These are phyloP conservation scores for Stephania cephalantha DNA, from an alignment of 164 flowering plant species.

Conservation along the genomic window DNA sequence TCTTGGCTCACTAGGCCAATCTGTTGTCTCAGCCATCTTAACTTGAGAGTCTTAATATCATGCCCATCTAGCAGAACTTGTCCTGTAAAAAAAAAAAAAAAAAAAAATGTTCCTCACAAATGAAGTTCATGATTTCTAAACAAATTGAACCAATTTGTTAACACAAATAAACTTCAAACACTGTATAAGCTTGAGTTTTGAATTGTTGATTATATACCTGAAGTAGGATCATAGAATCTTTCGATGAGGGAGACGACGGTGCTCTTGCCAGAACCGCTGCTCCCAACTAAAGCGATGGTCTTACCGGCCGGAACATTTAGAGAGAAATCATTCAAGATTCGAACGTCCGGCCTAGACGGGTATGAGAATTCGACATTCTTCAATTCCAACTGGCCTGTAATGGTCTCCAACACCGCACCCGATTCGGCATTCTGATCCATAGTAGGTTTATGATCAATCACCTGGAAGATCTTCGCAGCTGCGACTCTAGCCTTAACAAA, in stretches of 20 bases:
- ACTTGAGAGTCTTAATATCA: constrained; percentile 69
- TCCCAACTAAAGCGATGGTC: constrained; percentile 84
- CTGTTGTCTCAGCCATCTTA: constrained; percentile 93
- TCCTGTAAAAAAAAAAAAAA: constrained; percentile 36
- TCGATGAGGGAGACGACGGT: constrained; percentile 89
- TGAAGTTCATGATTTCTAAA: constrained; percentile 9
- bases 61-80: constrained; percentile 86
- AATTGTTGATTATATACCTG: constrained; percentile 35
- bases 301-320: constrained; percentile 72
- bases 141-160: neutral
- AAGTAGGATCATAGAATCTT: constrained; percentile 78
- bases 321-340: constrained; percentile 51
- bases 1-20: constrained; percentile 98
- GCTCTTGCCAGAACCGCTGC: constrained; percentile 95
- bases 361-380: constrained; percentile 66
- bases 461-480: constrained; percentile 70
- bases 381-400: constrained; percentile 72
- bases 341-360: constrained; percentile 70
- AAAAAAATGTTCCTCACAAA: neutral
- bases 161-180: neutral
- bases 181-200: neutral
- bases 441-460: constrained; percentile 77
- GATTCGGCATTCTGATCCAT: constrained; percentile 55
- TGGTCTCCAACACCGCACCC: constrained; percentile 58
- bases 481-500: constrained; percentile 90